Percentiles rank a stretch among this genome's conserved stretches.
Evolutionary conservation across 169 alveolate genomes (phyloP).

Genomic region (Plasmodium gonderi): DNA sequence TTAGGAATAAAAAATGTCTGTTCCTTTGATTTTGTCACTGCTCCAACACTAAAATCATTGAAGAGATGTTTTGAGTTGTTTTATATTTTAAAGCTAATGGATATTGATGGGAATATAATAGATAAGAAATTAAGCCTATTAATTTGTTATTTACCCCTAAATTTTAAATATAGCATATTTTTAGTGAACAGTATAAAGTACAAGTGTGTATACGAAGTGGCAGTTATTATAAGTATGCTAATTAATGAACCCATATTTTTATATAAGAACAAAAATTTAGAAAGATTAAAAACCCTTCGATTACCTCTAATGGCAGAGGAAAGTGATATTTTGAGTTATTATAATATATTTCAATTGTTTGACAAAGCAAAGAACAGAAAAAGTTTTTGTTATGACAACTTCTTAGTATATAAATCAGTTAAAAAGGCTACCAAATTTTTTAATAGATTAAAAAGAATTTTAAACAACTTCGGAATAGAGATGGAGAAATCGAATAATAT

Average conservation of each 20-base stretch:
- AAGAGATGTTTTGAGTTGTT: conserved; percentile 64
- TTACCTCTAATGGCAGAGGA: conserved; percentile 70
- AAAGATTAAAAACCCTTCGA: conserved; percentile 38
- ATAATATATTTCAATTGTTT: conserved; percentile 68
- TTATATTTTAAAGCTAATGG: conserved; percentile 64
- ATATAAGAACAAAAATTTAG: conserved; percentile 1
- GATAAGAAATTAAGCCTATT: conserved; percentile 70
- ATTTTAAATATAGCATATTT: conserved; percentile 62
- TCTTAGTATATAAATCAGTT: conserved; percentile 48
- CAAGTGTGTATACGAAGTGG: conserved; percentile 62
- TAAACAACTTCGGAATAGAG: conserved; percentile 48
- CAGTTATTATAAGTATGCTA: conserved; percentile 55
- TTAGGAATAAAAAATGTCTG: conserved; percentile 69
- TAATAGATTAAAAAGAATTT: conserved; percentile 35
- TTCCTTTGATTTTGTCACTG: conserved; percentile 70
- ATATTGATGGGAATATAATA: conserved; percentile 69
- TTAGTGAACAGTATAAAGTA: conserved; percentile 65
- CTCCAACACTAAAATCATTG: conserved; percentile 44
- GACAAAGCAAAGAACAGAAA: conserved; percentile 51
- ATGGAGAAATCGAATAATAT: conserved; percentile 40
- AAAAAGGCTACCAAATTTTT: conserved; percentile 47
- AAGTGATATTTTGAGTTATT: conserved; percentile 70
- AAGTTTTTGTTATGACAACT: conserved; percentile 46
- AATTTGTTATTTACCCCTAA: conserved; percentile 71
- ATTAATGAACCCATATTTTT: conserved; percentile 66